These are phyloP conservation scores for Pleurotus tuoliensis DNA, from an alignment of 768 basidiomycete species.

Conservation along the genomic window DNA sequence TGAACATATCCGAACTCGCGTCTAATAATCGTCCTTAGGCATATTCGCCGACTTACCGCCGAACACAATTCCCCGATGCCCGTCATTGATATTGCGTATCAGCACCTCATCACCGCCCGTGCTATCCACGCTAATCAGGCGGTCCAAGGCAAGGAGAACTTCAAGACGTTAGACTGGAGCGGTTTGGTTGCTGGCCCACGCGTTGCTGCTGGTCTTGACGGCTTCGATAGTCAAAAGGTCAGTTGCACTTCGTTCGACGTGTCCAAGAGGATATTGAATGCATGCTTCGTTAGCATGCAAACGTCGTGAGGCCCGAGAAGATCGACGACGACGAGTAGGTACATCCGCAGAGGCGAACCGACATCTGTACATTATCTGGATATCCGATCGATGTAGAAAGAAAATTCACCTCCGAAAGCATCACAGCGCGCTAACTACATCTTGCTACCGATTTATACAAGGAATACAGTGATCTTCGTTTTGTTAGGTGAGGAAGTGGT, in stretches of 20 bases:
- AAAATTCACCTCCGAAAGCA: no score
- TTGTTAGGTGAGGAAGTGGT: no score
- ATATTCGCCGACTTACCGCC: slow-evolving; percentile 66
- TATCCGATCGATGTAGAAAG: no score
- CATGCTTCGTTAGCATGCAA: neutral
- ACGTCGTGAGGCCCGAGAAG: slow-evolving; percentile 6
- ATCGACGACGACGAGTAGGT: neutral
- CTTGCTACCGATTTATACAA: no score
- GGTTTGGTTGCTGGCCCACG: slow-evolving; percentile 74
- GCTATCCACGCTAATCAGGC: slow-evolving; percentile 55
- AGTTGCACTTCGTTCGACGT: neutral
- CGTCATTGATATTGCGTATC: slow-evolving; percentile 64
- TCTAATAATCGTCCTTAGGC: slow-evolving; percentile 29
- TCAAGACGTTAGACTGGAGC: slow-evolving; percentile 78
- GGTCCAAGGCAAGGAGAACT: slow-evolving; percentile 45
- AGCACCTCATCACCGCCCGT: slow-evolving; percentile 75
- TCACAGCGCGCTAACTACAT: no score
- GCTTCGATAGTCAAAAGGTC: slow-evolving; percentile 35
- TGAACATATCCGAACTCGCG: neutral
- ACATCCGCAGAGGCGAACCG: no score
- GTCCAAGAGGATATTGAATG: neutral
- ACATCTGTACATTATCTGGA: no score
- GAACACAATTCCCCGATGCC: slow-evolving; percentile 71
- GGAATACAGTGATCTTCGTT: no score
- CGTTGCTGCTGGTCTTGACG: slow-evolving; percentile 65